A percentile compares a stretch with the other conserved stretches of the same genome.
phyloP scores from a whole-genome alignment of 768 basidiomycete genomes.

The Trametes cingulata region DNA sequence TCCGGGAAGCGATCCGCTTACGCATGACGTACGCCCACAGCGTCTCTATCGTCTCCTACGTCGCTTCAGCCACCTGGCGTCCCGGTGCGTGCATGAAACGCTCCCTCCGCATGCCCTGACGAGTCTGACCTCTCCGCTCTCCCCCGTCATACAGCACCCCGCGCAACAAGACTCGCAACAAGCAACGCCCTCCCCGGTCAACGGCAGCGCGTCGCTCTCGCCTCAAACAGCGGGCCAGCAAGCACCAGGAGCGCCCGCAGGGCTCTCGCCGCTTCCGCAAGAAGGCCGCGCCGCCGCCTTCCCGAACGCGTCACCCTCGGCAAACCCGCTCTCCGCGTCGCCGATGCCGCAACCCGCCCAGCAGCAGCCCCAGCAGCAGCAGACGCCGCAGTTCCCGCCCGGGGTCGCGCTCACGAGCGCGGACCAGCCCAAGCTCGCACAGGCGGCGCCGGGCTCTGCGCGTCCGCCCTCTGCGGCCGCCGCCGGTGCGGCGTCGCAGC shows the following conservation, averaged over 20 bases:
- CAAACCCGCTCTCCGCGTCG: slow-evolving; percentile 25
- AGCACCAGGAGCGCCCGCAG: slow-evolving; percentile 29
- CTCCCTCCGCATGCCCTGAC: slow-evolving; percentile 18
- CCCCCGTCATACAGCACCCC: slow-evolving; percentile 34
- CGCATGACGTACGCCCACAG: slow-evolving; percentile 42
- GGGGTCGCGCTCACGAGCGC: slow-evolving; percentile 56
- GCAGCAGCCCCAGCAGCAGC: slow-evolving; percentile 31
- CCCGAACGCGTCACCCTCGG: slow-evolving; percentile 11
- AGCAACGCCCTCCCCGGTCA: slow-evolving; percentile 36
- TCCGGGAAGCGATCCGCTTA: slow-evolving; percentile 33
- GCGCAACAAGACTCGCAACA: slow-evolving; percentile 41
- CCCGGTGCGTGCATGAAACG: slow-evolving; percentile 15
- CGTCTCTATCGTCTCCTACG: slow-evolving; percentile 29
- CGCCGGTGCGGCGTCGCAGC: slow-evolving; percentile 47
- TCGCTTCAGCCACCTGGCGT: slow-evolving; percentile 19
- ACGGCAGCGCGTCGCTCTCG: slow-evolving; percentile 36
- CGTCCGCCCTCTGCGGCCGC: slow-evolving; percentile 64
- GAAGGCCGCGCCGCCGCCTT: slow-evolving; percentile 49
- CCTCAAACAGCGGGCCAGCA: slow-evolving; percentile 13
- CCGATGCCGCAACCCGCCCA: slow-evolving; percentile 30
- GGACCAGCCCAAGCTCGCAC: slow-evolving; percentile 26
- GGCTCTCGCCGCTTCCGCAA: slow-evolving; percentile 51
- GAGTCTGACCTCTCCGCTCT: not conserved
- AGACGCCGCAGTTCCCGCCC: slow-evolving; percentile 59
- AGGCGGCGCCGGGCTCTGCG: slow-evolving; percentile 33